Conservation (phyloP, 177 flowering plant species). For the Vitis hybrid region DNA sequence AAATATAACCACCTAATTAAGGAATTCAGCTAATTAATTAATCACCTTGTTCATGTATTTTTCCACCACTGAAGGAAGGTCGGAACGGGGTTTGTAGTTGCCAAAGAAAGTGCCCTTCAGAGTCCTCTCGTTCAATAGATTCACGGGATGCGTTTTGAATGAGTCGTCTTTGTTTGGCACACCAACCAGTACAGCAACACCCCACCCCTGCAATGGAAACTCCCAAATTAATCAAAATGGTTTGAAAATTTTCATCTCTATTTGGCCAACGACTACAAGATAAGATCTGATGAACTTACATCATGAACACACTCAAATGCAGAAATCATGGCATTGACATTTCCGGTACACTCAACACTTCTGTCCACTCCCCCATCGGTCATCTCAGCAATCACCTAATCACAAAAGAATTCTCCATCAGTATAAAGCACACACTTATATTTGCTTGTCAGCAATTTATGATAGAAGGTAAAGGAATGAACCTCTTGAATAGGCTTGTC, state of each 20-base stretch:
- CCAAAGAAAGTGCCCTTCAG: constrained; percentile 61
- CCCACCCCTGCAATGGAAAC: constrained; percentile 45
- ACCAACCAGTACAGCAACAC: constrained; percentile 59
- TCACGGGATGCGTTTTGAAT: constrained; percentile 57
- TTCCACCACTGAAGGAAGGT: constrained; percentile 43
- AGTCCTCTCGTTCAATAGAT: constrained; percentile 51
- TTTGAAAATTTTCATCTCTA: too few species aligned
- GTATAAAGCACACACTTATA: not conserved
- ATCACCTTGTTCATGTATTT: constrained; percentile 49
- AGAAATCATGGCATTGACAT: constrained; percentile 61
- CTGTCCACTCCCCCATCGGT: constrained; percentile 68
- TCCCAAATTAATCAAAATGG: too few species aligned
- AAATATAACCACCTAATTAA: too few species aligned
- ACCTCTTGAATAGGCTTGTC: constrained; percentile 73
- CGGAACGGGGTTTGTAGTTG: constrained; percentile 45
- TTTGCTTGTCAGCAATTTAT: not conserved
- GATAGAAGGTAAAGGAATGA: constrained; percentile 5
- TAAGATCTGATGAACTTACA: constrained; percentile 24
- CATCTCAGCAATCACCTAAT: constrained; percentile 62
- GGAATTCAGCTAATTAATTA: too few species aligned
- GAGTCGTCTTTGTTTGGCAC: constrained; percentile 53
- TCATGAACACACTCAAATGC: constrained; percentile 78
- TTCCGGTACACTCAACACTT: constrained; percentile 64
- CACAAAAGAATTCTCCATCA: not conserved
- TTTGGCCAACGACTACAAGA: too few species aligned